Conservation (phyloP, 139 green algal species). For the Tetraselmis striata region DNA sequence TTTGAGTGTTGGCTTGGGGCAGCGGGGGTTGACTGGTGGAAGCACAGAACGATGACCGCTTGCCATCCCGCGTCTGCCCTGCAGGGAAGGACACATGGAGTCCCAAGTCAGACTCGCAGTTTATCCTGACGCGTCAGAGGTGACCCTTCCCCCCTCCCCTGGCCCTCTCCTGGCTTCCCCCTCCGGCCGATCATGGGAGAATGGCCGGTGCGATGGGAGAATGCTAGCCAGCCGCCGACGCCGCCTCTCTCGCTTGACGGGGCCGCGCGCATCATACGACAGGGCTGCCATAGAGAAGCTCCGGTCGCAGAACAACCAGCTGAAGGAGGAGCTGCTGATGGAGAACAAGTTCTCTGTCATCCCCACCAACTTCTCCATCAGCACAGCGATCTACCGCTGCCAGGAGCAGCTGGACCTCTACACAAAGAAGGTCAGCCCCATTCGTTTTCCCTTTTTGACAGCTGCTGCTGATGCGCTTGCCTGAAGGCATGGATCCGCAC, state of each 20-base stretch:
- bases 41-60: too few relatives aligned
- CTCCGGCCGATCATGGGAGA: too few relatives aligned
- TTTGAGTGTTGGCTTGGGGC: too few relatives aligned
- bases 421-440: constrained; percentile 35
- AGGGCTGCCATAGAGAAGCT: constrained; percentile 78
- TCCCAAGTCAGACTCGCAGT: not conserved
- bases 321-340: constrained; percentile 84
- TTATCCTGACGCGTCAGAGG: not conserved
- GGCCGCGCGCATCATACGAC: too few relatives aligned
- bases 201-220: too few relatives aligned
- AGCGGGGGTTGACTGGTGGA: too few relatives aligned
- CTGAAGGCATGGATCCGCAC: too few relatives aligned
- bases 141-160: too few relatives aligned
- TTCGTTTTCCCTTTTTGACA: constrained; percentile 8
- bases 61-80: not conserved
- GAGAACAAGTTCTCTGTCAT: constrained; percentile 84
- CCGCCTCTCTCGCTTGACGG: too few relatives aligned
- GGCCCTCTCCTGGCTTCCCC: too few relatives aligned
- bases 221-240: too few relatives aligned
- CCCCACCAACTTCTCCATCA: constrained; percentile 35
- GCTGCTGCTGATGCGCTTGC: too few relatives aligned
- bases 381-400: constrained; percentile 16
- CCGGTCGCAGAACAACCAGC: constrained; percentile 62
- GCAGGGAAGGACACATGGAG: not conserved
- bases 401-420: constrained; percentile 47